Evolutionary conservation across 2,329 filamentous ascomycete species (phyloP), one percentile per base, ranked within the genome.

Genomic region (Xylariaceae sp.): DNA sequence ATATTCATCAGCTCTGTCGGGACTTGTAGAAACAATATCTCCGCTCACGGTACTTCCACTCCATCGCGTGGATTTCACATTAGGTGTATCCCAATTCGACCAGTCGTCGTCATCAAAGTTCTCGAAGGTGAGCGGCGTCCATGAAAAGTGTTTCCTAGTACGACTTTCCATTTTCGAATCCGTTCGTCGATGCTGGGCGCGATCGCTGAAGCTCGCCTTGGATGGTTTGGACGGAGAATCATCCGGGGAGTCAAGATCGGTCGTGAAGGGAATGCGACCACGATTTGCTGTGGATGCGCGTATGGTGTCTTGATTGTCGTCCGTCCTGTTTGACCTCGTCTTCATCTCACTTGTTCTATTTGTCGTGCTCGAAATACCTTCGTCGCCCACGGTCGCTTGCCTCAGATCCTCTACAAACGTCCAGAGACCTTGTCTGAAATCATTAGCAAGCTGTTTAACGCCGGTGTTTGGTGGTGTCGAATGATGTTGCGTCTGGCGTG

Each of bases 371-470:
- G 78, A 84, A 57, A 90, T 83, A 14, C 86, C 89, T 73, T 99
- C 94, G 49, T 99, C 94, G 19, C 94, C 94, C 6, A 99, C 91
- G 0, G 94, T 96, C 13, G 93, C 95, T 71, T 97, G 94, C 60
- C 92, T 82, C 44, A 99, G 84, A 66, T 99, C 94, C 68, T 97
- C 94, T 54, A 96, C 84, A 71, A 99, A 99, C 1, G 90, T 96
- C 84, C 89, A 92, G 45, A 99, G 74, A 2, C 94, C 93, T 47
- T 94, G 84, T 67, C 87, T 90, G 69, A 99, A 85, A 71, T 97
- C 94, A 54, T 89, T 88, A 14, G 92, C 89, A 70, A 96, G 86
- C 69, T 94, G 89, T 66, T 91, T 91, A 53, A 83, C 71, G 41
- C 69, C 77, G 1, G 72, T 3, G 13, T 13, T 65, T 12, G 66